Evolutionary conservation across 192 early-diverging fungal species (phyloP), one percentile per base, ranked within the genome.

Genomic region (Linnemannia hyalina): DNA sequence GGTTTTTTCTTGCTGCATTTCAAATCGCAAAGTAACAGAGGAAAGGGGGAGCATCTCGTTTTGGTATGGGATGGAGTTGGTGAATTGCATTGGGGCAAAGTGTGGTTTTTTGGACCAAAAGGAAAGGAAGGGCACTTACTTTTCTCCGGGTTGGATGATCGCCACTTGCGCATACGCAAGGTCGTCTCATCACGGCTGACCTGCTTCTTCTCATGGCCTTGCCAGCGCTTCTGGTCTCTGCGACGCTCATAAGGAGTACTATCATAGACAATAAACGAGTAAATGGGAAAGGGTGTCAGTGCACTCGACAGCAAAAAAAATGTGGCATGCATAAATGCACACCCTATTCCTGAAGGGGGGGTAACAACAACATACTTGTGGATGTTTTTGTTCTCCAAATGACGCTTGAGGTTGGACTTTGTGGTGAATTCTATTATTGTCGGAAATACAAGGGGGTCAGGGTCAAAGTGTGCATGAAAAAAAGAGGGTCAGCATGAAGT

Each of bases 141-240:
- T 55, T 91, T 91, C 68, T 91, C 90, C 71, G 89, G 82, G 60
- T 91, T 91, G 78, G 87, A 88, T 60, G 86, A 86, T 75, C 90
- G 70, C 90, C 90, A 91, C 60, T 87, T 88, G 23, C 90, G 88
- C 90, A 91, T 91, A 29, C 90, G 86, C 81, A 83, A 80, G 3
- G 90, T 91, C 0, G 90, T 91, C 70, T 91, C 90, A 76, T 88
- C 89, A 75, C 89, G 89, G 22, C 89, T 89, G n/a, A 88, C 90
- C 3, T 90, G 85, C 57, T 91, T 91, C 75, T 91, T 91, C 41
- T 89, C 89, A 78, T 91, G 90, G 0, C 90, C 90, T 49, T 91
- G 89, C 90, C 90, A 91, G 47, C 90, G 73, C 73, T 91, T 91
- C 65, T 91, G 90, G 63, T 91, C 90, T 38, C 90, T 88, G 63